Evolutionary conservation across 306 rosid species (phyloP).

Genomic region (Benincasa hispida): DNA sequence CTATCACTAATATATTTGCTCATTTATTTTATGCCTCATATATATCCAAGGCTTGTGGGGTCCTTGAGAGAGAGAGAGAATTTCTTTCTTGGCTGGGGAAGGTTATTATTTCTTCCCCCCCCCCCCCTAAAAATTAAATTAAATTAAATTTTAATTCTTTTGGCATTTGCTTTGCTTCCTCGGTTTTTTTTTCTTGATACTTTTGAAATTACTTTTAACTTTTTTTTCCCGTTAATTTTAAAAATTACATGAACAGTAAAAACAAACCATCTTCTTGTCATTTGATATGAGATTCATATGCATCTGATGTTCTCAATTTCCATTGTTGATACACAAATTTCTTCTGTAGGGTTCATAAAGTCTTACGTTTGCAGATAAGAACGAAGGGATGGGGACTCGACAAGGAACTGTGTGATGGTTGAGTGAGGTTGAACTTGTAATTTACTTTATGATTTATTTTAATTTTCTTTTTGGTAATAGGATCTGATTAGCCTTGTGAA

Average conservation of each 20-base stretch:
- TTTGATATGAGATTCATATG: background rate
- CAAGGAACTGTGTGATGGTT: background rate
- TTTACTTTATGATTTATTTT: background rate
- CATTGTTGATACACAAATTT: background rate
- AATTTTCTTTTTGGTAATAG: background rate
- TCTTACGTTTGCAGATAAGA: background rate
- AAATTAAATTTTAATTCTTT: no score
- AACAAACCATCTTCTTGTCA: background rate
- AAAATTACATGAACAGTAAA: background rate
- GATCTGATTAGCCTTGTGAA: background rate
- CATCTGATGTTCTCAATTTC: background rate
- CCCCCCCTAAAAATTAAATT: no score
- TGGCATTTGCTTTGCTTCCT: background rate
- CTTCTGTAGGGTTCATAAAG: background rate
- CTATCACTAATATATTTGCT: background rate
- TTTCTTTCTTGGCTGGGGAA: background rate
- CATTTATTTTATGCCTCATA: background rate
- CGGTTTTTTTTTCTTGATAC: background rate
- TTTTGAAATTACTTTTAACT: background rate
- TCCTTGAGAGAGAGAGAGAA: background rate
- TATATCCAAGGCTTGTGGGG: conserved; percentile 7
- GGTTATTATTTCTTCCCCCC: background rate
- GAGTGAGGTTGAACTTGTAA: background rate
- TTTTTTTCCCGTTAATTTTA: background rate
- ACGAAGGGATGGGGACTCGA: background rate